Conservation (phyloP, 441 rosid species). For the Metrosideros polymorpha region DNA sequence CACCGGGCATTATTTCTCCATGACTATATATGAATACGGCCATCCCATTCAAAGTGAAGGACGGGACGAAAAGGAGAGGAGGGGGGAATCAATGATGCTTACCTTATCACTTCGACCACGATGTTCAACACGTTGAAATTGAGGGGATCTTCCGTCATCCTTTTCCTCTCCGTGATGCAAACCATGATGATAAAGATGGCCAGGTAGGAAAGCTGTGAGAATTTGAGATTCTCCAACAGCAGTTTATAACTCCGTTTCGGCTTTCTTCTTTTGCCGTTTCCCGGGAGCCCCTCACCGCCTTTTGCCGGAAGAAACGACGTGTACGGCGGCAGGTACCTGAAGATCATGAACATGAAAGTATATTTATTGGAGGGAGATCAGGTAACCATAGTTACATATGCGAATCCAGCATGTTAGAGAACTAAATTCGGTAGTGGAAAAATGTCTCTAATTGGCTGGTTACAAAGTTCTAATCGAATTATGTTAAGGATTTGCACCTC, state of each 20-base stretch:
- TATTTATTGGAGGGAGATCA: background rate
- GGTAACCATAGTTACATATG: background rate
- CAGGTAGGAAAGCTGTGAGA: background rate
- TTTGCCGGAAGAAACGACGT: background rate
- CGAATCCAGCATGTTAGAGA: background rate
- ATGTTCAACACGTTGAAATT: constrained; percentile 3
- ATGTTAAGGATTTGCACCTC: background rate
- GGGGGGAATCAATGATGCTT: background rate
- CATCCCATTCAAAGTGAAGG: background rate
- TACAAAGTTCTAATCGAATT: background rate
- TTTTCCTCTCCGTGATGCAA: constrained; percentile 3
- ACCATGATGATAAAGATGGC: background rate
- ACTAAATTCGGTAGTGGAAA: no score
- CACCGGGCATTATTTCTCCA: background rate
- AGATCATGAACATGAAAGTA: background rate
- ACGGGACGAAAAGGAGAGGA: background rate
- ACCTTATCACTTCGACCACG: constrained; percentile 2
- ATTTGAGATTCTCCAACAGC: background rate
- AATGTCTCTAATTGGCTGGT: background rate
- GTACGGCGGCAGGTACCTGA: constrained; percentile 3
- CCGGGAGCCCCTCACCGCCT: background rate
- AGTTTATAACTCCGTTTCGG: background rate
- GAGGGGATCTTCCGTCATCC: background rate
- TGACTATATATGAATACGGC: background rate
- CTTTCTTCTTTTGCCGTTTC: background rate